phyloP scores from a whole-genome alignment of 129 eudicot species.

The Escallonia rubra region DNA sequence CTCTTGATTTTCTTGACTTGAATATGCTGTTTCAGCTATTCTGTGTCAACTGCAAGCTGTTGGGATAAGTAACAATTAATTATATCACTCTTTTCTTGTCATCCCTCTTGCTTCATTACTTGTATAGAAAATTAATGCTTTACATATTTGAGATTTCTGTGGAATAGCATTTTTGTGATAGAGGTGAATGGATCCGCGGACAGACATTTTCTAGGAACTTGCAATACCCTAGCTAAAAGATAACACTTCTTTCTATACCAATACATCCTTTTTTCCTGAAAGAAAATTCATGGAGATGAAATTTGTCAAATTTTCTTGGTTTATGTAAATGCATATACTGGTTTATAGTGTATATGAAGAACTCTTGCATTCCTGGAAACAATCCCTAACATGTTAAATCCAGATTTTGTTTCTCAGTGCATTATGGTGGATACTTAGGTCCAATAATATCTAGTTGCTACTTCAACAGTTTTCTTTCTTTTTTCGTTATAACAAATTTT shows the following conservation, averaged over 20 bases:
- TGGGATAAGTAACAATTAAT: too few species aligned
- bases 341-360: background rate
- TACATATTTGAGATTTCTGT: too few species aligned
- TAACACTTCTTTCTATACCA: background rate
- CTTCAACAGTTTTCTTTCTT: background rate
- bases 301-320: background rate
- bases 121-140: too few species aligned
- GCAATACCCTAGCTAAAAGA: background rate
- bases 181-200: too few species aligned
- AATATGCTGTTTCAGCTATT: too few species aligned
- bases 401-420: background rate
- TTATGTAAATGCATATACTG: background rate
- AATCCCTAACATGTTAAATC: background rate
- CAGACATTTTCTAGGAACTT: too few species aligned
- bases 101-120: too few species aligned
- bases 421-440: background rate
- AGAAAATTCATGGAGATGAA: background rate
- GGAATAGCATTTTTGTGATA: too few species aligned
- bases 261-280: background rate
- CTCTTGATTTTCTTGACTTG: too few species aligned
- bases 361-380: background rate
- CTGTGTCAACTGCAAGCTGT: too few species aligned
- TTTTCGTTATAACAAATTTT: slow-evolving; percentile 4
- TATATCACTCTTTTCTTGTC: too few species aligned
- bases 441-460: background rate